Evolutionary conservation across 1,284 basidiomycete genomes (phyloP).

Genomic region (Pseudozyma tsukubaensis): DNA sequence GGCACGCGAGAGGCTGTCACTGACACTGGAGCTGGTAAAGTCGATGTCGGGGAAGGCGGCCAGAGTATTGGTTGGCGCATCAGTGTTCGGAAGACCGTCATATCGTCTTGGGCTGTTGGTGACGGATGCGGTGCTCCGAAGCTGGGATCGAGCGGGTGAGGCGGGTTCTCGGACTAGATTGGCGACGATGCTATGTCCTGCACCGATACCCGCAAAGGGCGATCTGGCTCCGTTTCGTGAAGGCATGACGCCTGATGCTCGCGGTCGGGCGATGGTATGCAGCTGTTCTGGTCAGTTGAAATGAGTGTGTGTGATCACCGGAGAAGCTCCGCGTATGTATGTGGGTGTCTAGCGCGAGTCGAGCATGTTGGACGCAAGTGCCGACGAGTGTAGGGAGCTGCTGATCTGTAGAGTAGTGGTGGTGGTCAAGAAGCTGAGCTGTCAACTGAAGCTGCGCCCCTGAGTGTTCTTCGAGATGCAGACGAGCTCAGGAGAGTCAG

Average conservation of each 20-base stretch:
- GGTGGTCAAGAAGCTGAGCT: no score
- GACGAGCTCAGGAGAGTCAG: no score
- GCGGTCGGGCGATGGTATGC: background rate
- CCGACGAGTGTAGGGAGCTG: no score
- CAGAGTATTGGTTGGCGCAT: constrained; percentile 3
- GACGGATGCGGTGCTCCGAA: constrained; percentile 2
- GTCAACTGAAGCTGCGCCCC: no score
- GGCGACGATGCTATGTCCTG: constrained; percentile 29
- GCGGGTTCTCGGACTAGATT: constrained; percentile 18
- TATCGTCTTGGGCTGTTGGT: constrained; percentile 12
- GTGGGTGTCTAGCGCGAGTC: no score
- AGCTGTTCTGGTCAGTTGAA: background rate
- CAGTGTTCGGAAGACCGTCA: constrained; percentile 13
- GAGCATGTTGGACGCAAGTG: no score
- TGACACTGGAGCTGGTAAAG: constrained; percentile 31
- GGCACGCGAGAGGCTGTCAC: constrained; percentile 46
- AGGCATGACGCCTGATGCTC: constrained; percentile 12
- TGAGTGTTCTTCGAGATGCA: no score
- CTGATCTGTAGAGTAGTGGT: no score
- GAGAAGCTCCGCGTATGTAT: background rate
- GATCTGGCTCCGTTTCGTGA: constrained; percentile 31
- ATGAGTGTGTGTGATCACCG: background rate
- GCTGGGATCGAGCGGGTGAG: constrained; percentile 15
- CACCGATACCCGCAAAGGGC: constrained; percentile 41
- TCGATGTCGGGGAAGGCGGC: constrained; percentile 16